phyloP scores from a whole-genome alignment of 2,329 filamentous ascomycete genomes.

The Colletotrichum lupini region DNA sequence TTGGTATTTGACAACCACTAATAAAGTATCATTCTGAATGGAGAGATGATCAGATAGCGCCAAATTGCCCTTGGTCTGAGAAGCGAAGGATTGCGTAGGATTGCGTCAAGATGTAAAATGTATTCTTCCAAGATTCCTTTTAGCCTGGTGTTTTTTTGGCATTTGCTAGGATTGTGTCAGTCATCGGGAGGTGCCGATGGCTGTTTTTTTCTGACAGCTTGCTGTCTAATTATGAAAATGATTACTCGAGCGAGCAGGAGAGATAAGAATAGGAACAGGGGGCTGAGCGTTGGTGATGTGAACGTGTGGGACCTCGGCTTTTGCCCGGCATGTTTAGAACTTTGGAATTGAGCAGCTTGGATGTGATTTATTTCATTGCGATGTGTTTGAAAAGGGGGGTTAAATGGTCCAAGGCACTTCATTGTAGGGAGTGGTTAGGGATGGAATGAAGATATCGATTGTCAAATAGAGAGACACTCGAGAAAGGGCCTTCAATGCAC shows the following conservation, averaged over 20 bases:
- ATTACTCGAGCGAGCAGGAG: too few species aligned
- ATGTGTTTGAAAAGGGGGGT: not conserved
- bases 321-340: conserved; percentile 9
- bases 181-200: not conserved
- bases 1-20: too few species aligned
- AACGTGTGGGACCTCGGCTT: conserved; percentile 22
- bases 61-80: not conserved
- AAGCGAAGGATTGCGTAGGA: not conserved
- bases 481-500: too few species aligned
- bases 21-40: not conserved
- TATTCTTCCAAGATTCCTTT: not conserved
- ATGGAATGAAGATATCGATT: too few species aligned
- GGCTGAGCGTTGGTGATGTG: not conserved
- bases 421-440: not conserved
- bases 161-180: not conserved
- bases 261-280: not conserved
- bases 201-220: not conserved
- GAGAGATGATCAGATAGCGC: not conserved
- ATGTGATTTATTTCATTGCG: not conserved
- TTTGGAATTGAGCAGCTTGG: not conserved
- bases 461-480: too few species aligned
- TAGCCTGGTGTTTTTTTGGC: not conserved
- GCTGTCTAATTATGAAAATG: too few species aligned
- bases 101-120: not conserved
- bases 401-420: too few species aligned